Conservation (phyloP, 768 basidiomycete genomes). For the Sarcomyxa edulis region DNA sequence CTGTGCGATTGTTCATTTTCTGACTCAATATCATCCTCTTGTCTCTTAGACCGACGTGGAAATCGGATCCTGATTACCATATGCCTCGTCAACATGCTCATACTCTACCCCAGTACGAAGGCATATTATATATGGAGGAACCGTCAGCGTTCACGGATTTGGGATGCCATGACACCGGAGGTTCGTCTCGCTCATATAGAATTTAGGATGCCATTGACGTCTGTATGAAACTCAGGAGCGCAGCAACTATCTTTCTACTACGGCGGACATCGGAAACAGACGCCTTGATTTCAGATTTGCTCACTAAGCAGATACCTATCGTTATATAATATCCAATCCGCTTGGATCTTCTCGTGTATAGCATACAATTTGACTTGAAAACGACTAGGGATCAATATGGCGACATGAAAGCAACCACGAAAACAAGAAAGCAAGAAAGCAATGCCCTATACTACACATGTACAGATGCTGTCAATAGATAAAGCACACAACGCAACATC, state of each 20-base stretch:
- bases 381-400: no score
- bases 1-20: background rate
- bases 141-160: slow-evolving; percentile 42
- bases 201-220: no score
- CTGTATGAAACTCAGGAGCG: slow-evolving; percentile 36
- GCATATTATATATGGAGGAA: slow-evolving; percentile 58
- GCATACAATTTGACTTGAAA: no score
- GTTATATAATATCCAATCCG: no score
- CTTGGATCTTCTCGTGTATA: no score
- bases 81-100: slow-evolving; percentile 40
- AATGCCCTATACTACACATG: no score
- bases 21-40: background rate
- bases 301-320: no score
- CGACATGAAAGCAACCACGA: no score
- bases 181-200: slow-evolving; percentile 17
- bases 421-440: no score
- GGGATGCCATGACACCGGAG: slow-evolving; percentile 52
- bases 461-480: no score
- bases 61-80: slow-evolving; percentile 53
- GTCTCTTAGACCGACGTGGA: slow-evolving; percentile 44
- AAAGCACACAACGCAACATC: no score
- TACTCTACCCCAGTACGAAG: slow-evolving; percentile 51
- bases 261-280: slow-evolving; percentile 54
- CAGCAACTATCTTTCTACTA: slow-evolving; percentile 48
- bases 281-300: slow-evolving; percentile 63